Percentiles rank a stretch among this genome's conserved stretches.
Evolutionary conservation across 306 rosid species (phyloP).

Genomic region (Dalbergia oliveri): DNA sequence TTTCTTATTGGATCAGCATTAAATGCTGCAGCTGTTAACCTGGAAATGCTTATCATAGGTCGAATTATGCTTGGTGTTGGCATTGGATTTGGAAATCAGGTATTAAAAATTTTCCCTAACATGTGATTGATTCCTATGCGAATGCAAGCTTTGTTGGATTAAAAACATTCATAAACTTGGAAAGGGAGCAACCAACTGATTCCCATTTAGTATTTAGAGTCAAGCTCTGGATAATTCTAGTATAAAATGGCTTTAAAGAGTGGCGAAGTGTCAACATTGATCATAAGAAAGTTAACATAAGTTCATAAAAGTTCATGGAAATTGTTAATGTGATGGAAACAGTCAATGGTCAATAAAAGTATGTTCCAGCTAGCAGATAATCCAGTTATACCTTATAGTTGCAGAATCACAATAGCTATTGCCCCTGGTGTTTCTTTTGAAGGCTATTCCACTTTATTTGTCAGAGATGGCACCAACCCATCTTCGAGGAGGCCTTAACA

Average conservation of each 20-base stretch:
- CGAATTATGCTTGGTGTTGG: slow-evolving; percentile 96
- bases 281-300: background rate
- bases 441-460: slow-evolving; percentile 91
- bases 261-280: background rate
- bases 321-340: slow-evolving; percentile 37
- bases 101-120: slow-evolving; percentile 38
- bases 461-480: slow-evolving; percentile 98
- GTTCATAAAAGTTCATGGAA: slow-evolving; percentile 39
- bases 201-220: background rate
- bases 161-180: background rate
- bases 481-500: slow-evolving; percentile 89
- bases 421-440: slow-evolving; percentile 51
- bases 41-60: slow-evolving; percentile 80
- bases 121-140: slow-evolving; percentile 16
- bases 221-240: slow-evolving; percentile 10
- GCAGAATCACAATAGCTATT: slow-evolving; percentile 37
- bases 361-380: slow-evolving; percentile 36
- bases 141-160: background rate
- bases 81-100: slow-evolving; percentile 97
- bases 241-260: background rate
- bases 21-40: slow-evolving; percentile 72
- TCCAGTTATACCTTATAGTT: slow-evolving; percentile 32
- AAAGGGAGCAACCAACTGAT: slow-evolving; percentile 14
- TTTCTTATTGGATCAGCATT: slow-evolving; percentile 72
- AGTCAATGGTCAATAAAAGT: background rate